Conservation (phyloP, 2,329 filamentous ascomycete species). For the Colletotrichum acutatum region DNA sequence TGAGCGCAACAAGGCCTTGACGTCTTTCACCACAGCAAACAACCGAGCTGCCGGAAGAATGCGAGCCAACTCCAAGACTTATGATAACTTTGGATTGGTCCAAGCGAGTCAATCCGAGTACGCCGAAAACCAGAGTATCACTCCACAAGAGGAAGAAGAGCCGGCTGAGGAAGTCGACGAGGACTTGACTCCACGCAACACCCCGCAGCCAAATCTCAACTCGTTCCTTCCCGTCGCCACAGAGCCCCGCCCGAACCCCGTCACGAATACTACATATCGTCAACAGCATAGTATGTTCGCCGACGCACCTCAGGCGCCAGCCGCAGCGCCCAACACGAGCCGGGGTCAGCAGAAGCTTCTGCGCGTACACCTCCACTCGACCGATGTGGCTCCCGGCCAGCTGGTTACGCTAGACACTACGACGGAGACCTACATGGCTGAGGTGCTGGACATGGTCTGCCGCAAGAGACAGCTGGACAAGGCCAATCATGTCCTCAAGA, state of each 20-base stretch:
- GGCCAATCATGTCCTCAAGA: constrained; percentile 80
- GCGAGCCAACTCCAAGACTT: constrained; percentile 79
- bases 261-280: constrained; percentile 70
- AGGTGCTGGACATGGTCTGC: constrained; percentile 83
- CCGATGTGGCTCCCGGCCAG: constrained; percentile 77
- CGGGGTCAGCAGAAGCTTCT: constrained; percentile 77
- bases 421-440: constrained; percentile 84
- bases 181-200: constrained; percentile 55
- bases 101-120: constrained; percentile 76
- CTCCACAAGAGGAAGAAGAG: constrained; percentile 67
- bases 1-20: constrained; percentile 78
- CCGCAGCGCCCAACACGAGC: constrained; percentile 53
- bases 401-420: constrained; percentile 80
- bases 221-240: constrained; percentile 42
- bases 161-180: constrained; percentile 52
- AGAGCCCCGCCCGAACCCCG: constrained; percentile 64
- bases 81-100: constrained; percentile 85
- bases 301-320: constrained; percentile 64
- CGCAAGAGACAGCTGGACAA: constrained; percentile 83
- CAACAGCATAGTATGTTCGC: constrained; percentile 63
- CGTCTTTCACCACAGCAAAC: constrained; percentile 84
- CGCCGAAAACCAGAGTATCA: constrained; percentile 74
- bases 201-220: constrained; percentile 55
- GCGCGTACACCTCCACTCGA: constrained; percentile 76
- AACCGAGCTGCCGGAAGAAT: constrained; percentile 70